Evolutionary conservation across 169 alveolate species (phyloP), one percentile per base, ranked within the genome.

Genomic region (Babesia divergens): DNA sequence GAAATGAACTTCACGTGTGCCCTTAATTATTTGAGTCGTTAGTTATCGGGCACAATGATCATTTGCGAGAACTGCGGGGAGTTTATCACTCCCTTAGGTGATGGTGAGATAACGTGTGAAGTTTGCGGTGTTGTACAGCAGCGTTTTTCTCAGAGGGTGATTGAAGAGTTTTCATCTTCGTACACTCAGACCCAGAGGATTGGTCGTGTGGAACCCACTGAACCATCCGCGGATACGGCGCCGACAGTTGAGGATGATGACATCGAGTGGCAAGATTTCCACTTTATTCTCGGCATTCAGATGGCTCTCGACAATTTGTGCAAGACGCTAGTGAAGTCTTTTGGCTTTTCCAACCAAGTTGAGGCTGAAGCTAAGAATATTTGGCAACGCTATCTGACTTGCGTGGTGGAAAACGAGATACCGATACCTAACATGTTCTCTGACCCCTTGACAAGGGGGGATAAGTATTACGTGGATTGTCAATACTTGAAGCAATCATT

Each of bases 111-210:
- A 18, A 76, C 81, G 6, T 76, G 85, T 42, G 53, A 47, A 5
- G 55, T 65, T 1, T 76, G 85, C 34, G 85, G 85, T 65, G 85
- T 76, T 38, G 60, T 76, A 9, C 72, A 62, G 46, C 85, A 65
- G 52, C 60, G 4, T 47, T 59, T 24, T 31, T 37, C 85, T 0
- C 81, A 76, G 35, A 66, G 81, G 7, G 46, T 60, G 22, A 62
- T 62, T 13, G 85, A 76, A 22, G 80, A 42, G 31, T 76, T 54
- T 46, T 53, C 80, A 8, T 64, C 58, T 7, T 54, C 59, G 28
- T 76, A 76, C 46, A 29, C 70, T 22, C 77, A 76, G 65, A 46
- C 85, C 34, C 60, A 65, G 60, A 68, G 37, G 53, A 26, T 54
- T 8, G 75, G 83, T 0, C 52, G 77, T 4, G 31, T 71, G 32